Percentiles rank a stretch among this genome's conserved stretches.
Conservation (phyloP, 805 yeast genomes). For the Ogataea methanolica region DNA sequence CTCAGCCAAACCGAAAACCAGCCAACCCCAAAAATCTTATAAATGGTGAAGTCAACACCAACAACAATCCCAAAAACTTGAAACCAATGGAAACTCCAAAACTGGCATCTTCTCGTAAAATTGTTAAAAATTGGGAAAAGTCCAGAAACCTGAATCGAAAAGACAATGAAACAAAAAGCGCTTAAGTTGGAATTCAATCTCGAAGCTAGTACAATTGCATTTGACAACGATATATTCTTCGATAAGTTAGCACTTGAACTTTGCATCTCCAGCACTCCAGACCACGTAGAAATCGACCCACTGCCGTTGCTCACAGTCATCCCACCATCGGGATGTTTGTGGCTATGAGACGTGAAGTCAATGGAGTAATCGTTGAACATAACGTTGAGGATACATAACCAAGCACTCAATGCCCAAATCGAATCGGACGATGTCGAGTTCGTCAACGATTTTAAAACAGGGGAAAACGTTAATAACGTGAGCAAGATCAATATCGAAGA, state of each 20-base stretch:
- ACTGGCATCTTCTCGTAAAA: constrained; percentile 44
- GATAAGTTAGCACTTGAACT: constrained; percentile 52
- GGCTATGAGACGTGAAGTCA: constrained; percentile 29
- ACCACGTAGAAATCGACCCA: too few species aligned
- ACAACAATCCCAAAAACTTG: constrained; percentile 25
- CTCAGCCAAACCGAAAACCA: constrained; percentile 46
- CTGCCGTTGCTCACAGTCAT: too few species aligned
- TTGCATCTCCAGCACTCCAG: constrained; percentile 13
- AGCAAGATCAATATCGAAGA: constrained; percentile 67
- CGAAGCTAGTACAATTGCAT: constrained; percentile 89
- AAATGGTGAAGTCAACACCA: constrained; percentile 31
- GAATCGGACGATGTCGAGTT: constrained; percentile 89
- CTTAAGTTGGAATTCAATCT: constrained; percentile 66
- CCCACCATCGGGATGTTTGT: constrained; percentile 6
- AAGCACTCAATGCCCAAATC: constrained; percentile 85
- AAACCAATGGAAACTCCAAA: constrained; percentile 28
- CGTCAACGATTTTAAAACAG: constrained; percentile 84
- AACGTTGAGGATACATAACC: constrained; percentile 69
- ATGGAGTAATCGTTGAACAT: constrained; percentile 64
- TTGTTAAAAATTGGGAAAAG: constrained; percentile 67
- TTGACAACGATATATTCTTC: constrained; percentile 78
- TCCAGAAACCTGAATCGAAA: constrained; percentile 66
- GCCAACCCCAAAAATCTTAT: constrained; percentile 35
- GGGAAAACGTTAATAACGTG: constrained; percentile 73
- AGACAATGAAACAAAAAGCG: constrained; percentile 80